Percentiles rank a stretch among this genome's conserved stretches.
phyloP scores from a whole-genome alignment of 805 yeast species.

The Cyberlindnera veronae region DNA sequence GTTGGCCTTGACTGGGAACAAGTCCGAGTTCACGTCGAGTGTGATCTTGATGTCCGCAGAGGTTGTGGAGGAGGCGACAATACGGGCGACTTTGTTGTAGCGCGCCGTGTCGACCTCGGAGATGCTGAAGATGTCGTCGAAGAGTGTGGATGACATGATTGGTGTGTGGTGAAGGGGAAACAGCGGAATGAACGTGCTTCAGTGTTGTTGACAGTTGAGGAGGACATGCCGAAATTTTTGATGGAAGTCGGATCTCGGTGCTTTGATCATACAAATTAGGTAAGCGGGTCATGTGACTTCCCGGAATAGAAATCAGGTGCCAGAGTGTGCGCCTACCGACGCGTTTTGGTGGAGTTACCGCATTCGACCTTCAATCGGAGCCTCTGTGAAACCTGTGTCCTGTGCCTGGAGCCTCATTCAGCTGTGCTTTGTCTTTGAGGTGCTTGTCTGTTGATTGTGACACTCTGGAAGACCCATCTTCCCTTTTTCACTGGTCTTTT shows the following conservation, averaged over 20 bases:
- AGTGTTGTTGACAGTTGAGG: too few species aligned
- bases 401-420: not conserved
- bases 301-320: not conserved
- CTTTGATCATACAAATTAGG: too few species aligned
- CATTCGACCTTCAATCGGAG: constrained; percentile 11
- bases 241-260: too few species aligned
- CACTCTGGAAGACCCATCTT: too few species aligned
- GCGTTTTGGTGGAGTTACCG: constrained; percentile 11
- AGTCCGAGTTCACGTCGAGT: constrained; percentile 85
- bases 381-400: constrained; percentile 1
- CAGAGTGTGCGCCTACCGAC: not conserved
- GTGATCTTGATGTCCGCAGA: constrained; percentile 77
- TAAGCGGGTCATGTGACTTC: too few species aligned
- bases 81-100: constrained; percentile 87
- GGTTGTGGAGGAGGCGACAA: constrained; percentile 84
- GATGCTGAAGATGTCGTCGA: constrained; percentile 89
- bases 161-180: too few species aligned
- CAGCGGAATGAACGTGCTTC: too few species aligned
- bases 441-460: not conserved
- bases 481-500: too few species aligned
- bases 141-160: constrained; percentile 69
- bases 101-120: constrained; percentile 83
- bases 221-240: too few species aligned
- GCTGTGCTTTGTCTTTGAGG: not conserved
- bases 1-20: constrained; percentile 76